Base-by-base conservation (phyloP, 2,329 filamentous ascomycete species). In the Sclerotinia borealis region DNA sequence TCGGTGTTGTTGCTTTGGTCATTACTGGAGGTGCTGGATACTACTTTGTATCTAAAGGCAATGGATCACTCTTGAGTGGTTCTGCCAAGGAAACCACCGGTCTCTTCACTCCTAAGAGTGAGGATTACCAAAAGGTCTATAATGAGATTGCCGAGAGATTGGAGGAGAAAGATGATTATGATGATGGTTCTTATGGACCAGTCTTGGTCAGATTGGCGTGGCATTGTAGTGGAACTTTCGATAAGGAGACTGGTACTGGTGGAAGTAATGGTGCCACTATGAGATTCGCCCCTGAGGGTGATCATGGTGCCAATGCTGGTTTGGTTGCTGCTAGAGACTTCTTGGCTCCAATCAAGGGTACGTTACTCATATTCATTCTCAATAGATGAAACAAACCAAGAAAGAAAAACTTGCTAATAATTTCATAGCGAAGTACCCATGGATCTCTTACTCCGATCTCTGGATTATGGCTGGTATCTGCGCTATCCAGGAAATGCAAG, bases 181-280 rank as follows among this genome's bases (percentile, higher is more conserved):
- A 98, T 74, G 93, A 99, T 77, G 93, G 95, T 71, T 95, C 90
- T 80, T 98, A 96, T 76, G 93, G 92, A 63, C 95, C 93, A 34
- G 92, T 98, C 66, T 82, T 98, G 63, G 79, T 98, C 68, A 87
- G 93, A 73, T 85, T 98, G 70, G 93, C 92, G 66, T 98, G 95
- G 93, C 95, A 98, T 80, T 87, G 89, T 69, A 92, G 88, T 71
- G 93, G 93, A 71, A 99, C 93, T 72, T 98, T 89, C 74, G 93
- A 98, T 76, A 90, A 89, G 80, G 85, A 85, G 74, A 96, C 93
- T 31, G 84, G 85, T 68, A 98, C 93, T 51, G 95, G 93, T 72
- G 93, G 93, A 70, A 93, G 90, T 82, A 96, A 98, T 77, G 93
- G 95, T 69, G 93, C 93, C 64, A 97, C 93, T 69, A 98, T 98